phyloP scores from a whole-genome alignment of 495 filamentous ascomycete genomes.

The Lasiosphaeria ovina region DNA sequence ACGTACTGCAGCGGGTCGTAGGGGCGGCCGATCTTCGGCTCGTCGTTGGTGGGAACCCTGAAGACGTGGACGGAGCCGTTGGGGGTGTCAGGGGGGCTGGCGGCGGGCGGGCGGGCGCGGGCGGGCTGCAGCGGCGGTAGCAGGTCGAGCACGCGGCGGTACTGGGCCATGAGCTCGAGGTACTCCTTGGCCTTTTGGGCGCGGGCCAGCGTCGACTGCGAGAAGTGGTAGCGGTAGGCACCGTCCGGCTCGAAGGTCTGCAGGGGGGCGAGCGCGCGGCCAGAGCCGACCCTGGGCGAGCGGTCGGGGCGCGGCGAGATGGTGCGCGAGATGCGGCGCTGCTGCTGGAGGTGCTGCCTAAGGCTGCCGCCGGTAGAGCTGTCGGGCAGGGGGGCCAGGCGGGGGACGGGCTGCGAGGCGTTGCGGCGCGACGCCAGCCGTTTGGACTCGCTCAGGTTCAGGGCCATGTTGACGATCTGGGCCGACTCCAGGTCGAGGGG shows the following conservation, averaged over 20 bases:
- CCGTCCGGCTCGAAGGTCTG: constrained; percentile 43
- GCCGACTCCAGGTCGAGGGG: constrained; percentile 68
- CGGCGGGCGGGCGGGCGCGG: constrained; percentile 25
- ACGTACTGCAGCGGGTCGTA: constrained; percentile 90
- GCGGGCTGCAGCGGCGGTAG: constrained; percentile 66
- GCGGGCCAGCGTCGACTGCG: constrained; percentile 71
- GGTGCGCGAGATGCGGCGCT: constrained; percentile 56
- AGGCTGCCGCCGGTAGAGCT: constrained; percentile 52
- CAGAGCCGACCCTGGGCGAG: constrained; percentile 34
- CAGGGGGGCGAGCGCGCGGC: constrained; percentile 39
- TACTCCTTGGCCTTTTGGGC: constrained; percentile 75
- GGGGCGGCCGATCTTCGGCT: constrained; percentile 48
- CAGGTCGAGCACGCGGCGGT: constrained; percentile 70
- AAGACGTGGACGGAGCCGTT: constrained; percentile 22
- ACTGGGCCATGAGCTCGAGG: constrained; percentile 77
- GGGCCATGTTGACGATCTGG: constrained; percentile 85
- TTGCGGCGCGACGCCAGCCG: constrained; percentile 58
- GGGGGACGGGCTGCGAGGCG: constrained; percentile 48
- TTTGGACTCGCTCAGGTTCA: constrained; percentile 83
- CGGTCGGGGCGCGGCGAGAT: constrained; percentile 55
- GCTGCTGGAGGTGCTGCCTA: constrained; percentile 64
- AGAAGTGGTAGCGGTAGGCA: constrained; percentile 60
- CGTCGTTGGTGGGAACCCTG: constrained; percentile 15
- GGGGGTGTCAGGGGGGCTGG: constrained; percentile 32
- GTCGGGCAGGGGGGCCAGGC: constrained; percentile 42